Conservation (phyloP, 495 filamentous ascomycete genomes). For the Hypoxylon perforatum region DNA sequence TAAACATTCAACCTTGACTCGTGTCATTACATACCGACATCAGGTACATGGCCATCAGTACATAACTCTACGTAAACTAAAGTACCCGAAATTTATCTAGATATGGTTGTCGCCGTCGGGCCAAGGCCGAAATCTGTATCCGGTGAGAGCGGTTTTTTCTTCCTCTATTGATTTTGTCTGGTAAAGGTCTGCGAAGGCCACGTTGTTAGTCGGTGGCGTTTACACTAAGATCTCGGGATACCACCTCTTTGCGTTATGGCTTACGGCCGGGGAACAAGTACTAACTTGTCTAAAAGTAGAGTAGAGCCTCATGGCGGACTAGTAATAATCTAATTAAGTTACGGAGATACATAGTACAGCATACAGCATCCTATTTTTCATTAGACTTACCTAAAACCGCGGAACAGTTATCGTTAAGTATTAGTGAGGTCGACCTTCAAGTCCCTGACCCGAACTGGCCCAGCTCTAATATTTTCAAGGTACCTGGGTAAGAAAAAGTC, state of each 20-base stretch:
- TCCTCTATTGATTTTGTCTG: constrained; percentile 12
- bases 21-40: background rate
- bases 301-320: constrained; percentile 39
- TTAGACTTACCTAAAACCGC: constrained; percentile 1
- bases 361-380: background rate
- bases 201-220: constrained; percentile 27
- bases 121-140: constrained; percentile 10
- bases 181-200: constrained; percentile 23
- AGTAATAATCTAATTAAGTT: constrained; percentile 11
- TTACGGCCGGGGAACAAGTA: constrained; percentile 28
- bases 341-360: too few species aligned
- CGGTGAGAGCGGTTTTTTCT: background rate
- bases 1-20: background rate
- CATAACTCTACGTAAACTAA: background rate
- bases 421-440: background rate
- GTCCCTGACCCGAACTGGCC: background rate
- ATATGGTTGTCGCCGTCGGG: constrained; percentile 6
- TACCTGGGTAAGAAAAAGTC: constrained; percentile 30
- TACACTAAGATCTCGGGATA: constrained; percentile 37
- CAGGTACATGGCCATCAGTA: background rate
- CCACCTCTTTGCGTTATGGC: constrained; percentile 39
- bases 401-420: constrained; percentile 10
- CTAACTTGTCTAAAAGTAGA: constrained; percentile 27
- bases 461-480: constrained; percentile 15
- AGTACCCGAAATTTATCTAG: too few species aligned